phyloP scores from a whole-genome alignment of 768 basidiomycete genomes.

The Russula brevipes region DNA sequence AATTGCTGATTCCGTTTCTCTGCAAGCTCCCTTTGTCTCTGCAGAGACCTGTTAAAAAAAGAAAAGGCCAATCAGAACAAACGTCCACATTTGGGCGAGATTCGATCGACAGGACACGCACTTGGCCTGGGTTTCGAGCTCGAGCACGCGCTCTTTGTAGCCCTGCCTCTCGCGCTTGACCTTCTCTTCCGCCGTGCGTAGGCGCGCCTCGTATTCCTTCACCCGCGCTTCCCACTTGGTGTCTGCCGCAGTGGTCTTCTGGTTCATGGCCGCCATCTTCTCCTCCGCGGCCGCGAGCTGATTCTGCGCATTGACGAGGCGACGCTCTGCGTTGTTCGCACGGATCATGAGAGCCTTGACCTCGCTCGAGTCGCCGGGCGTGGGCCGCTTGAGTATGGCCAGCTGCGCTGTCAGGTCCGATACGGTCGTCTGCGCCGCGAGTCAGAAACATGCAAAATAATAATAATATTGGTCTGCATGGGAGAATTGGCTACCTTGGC shows the following conservation, averaged over 20 bases:
- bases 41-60: constrained; percentile 49
- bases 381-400: constrained; percentile 52
- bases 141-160: constrained; percentile 74
- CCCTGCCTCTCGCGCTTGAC: constrained; percentile 93
- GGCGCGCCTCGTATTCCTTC: constrained; percentile 78
- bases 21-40: constrained; percentile 74
- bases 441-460: not conserved
- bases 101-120: constrained; percentile 31
- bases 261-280: constrained; percentile 67
- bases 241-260: constrained; percentile 68
- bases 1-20: constrained; percentile 64
- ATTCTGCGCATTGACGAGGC: constrained; percentile 80
- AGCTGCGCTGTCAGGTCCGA: constrained; percentile 71
- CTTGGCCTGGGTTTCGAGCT: constrained; percentile 70
- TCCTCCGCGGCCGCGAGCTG: constrained; percentile 82
- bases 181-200: constrained; percentile 83
- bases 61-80: not conserved
- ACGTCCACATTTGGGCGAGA: not conserved
- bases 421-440: constrained; percentile 53
- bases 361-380: constrained; percentile 60
- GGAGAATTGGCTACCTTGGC: constrained; percentile 54
- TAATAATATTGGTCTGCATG: not conserved
- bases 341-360: constrained; percentile 64
- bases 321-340: constrained; percentile 79
- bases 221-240: constrained; percentile 94